These are phyloP conservation scores for Naganishia onofrii DNA, from an alignment of 768 basidiomycete genomes.

Conservation along the genomic window DNA sequence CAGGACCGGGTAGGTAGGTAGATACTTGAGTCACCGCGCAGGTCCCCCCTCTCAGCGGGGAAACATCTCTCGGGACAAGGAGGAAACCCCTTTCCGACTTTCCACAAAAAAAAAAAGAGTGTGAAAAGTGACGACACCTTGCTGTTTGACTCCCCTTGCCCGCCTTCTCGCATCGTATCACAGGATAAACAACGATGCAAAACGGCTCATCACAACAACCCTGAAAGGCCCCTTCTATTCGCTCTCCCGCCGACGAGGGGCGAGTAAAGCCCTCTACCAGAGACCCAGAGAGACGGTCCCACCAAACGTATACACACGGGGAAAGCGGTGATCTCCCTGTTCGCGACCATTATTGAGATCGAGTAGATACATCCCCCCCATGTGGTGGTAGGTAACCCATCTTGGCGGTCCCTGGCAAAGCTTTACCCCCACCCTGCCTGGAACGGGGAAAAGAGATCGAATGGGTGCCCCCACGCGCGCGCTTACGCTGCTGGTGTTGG, in stretches of 20 bases:
- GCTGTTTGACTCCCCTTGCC: constrained; percentile 4
- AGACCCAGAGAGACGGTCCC: constrained; percentile 18
- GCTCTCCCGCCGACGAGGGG: background rate
- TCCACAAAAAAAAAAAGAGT: too few relatives aligned
- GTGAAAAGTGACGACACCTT: background rate
- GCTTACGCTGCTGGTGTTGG: too few relatives aligned
- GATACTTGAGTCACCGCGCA: background rate
- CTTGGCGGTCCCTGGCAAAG: constrained; percentile 17
- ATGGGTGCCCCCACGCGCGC: background rate
- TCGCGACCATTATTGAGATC: constrained; percentile 6
- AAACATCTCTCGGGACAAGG: constrained; percentile 2
- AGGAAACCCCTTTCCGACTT: background rate
- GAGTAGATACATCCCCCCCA: background rate
- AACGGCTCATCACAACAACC: constrained; percentile 12
- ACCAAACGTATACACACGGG: background rate
- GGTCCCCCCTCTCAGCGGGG: constrained; percentile 6
- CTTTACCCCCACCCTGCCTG: background rate
- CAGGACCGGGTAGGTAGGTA: background rate
- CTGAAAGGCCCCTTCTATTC: constrained; percentile 4
- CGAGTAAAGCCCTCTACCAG: background rate
- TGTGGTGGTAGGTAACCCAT: background rate
- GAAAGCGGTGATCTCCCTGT: constrained; percentile 15
- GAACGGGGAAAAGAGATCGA: background rate
- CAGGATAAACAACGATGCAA: background rate
- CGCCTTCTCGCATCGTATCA: background rate